These are phyloP conservation scores for Acanthamoeba lugdunensis DNA, from an alignment of 208 protist species.

Conservation along the genomic window DNA sequence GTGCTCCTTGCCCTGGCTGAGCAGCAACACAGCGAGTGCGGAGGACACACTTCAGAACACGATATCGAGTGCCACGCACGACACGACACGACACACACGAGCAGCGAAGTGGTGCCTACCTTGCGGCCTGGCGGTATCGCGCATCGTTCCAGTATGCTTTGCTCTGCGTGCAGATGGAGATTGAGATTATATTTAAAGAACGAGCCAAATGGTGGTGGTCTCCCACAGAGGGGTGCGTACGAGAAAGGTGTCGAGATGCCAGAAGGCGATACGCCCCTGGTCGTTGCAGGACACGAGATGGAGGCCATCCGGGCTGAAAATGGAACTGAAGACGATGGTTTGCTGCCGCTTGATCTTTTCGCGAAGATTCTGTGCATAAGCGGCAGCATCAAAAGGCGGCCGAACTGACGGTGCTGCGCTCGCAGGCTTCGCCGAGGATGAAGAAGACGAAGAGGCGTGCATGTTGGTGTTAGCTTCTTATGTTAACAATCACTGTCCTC, in stretches of 20 bases:
- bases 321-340: conserved; percentile 4
- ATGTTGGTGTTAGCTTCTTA: not conserved
- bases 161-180: not conserved
- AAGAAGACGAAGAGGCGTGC: not conserved
- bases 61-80: not conserved
- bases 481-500: not conserved
- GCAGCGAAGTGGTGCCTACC: not conserved
- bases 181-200: not conserved
- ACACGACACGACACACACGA: not conserved
- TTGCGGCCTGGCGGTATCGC: not conserved
- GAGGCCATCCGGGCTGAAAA: conserved; percentile 46
- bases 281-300: conserved; percentile 33
- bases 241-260: conserved; percentile 9
- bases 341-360: conserved; percentile 45
- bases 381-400: not conserved
- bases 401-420: not conserved
- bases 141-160: conserved; percentile 21
- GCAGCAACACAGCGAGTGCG: not conserved
- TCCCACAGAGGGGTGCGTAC: not conserved
- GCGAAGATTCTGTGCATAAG: not conserved
- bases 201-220: not conserved
- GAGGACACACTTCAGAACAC: not conserved
- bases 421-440: not conserved
- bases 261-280: conserved; percentile 41
- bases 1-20: conserved; percentile 22